Evolutionary conservation across 257 asterid species (phyloP), one percentile per base, ranked within the genome.

Genomic region (Knoxia roxburghii): DNA sequence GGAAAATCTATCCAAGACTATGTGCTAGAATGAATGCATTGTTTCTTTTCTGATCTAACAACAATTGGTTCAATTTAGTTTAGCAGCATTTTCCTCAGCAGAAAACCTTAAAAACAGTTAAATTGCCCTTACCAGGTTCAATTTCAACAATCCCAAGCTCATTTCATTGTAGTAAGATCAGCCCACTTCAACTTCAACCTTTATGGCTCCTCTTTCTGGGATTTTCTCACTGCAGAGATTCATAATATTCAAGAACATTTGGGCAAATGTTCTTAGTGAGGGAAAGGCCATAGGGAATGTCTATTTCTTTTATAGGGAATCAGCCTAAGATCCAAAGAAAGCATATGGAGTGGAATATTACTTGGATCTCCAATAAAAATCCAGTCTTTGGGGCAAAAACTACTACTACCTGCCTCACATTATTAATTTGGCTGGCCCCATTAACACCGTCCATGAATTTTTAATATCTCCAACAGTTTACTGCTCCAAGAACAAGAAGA

Each of bases 311-410:
- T 33, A 21, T 7, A 33, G 33, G 32, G 18, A 27, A 59, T 43
- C 20, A 4, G 55, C 24, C 62, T 29, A 10, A 37, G 15, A 29
- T 5, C 8, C 15, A 41, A 56, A 52, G 75, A 32, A 78, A 69
- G 71, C 69, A 72, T 67, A 72, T 69, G 77, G 82, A 76, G 78
- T n/a, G 79, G 86, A 78, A 83, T 81, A 81, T 76, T 80, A 74
- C 65, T 46, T 7, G 88, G 68, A 78, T 78, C 53, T 78, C 21
- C 58, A 51, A 4, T 2, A 14, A 3, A 49, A 41, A 30, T 59
- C 45, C 61, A 21, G 2, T 10, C 15, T 24, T 52, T 7, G 26
- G 17, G 63, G 39, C 37, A 58, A 27, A 13, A 6, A 43, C 5
- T 24, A 45, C 6, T 41, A 24, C 12, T 24, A 37, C 41, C 41